Base-by-base conservation (phyloP, 495 filamentous ascomycete species). In the Glarea lozoyensis region DNA sequence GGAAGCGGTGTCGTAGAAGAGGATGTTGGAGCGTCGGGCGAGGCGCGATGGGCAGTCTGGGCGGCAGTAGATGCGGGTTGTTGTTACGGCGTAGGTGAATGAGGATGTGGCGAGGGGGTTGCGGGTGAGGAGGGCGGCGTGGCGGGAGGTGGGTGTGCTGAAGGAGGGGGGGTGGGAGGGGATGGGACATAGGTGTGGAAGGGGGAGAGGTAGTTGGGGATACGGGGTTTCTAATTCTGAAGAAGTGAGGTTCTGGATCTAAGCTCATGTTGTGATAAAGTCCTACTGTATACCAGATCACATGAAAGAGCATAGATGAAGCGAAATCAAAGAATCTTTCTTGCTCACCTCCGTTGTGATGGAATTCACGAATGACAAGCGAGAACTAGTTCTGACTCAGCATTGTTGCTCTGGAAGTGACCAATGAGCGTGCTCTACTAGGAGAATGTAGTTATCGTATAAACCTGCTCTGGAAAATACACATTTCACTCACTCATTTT, bases 41-140 rank as follows among this genome's bases (percentile, higher is more conserved):
- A 80, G 68, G 3, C 79, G 72, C 3, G 75, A 68, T 2, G 72
- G 60, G 40, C 79, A 82, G 6, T 67, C 73, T 4, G 79, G 73
- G 1, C 77, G 73, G 50, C 79, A 84, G 58, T 75, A 82, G 32
- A 81, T 78, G 20, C 68, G 72, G 5, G 79, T 83, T 0, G 75
- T 76, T 19, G 68, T 59, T 17, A 84, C 80, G 16, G 55, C 65
- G 63, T 82, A 83, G 52, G 83, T 66, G 53, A 83, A 84, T 22
- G 53, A 47, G 40, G 60, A 63, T 46, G 70, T 53, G 33, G 69
- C 66, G 15, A 60, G 50, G 17, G 69, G 46, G 53, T 78, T 69
- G 31, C 78, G 76, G 30, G 57, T 59, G 17, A 64, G 58, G 11
- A 81, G 62, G 34, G 76, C 76, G 46, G 65, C 66, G 75, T 76